These are phyloP conservation scores for Mastigamoeba balamuthi DNA, from an alignment of 78 protist species.

Conservation along the genomic window DNA sequence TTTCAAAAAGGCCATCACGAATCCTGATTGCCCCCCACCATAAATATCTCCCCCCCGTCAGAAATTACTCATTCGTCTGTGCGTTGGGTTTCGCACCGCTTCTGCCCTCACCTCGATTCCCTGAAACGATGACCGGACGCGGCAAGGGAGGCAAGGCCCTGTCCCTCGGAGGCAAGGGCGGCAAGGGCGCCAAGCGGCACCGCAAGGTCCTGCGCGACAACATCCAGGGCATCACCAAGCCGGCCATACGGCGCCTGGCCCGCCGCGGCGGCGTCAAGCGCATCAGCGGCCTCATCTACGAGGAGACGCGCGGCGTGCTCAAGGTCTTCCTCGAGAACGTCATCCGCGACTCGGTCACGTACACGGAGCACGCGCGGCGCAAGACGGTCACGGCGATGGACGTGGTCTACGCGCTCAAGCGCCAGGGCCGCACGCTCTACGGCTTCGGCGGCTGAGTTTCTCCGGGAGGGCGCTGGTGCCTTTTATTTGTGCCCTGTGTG, in stretches of 20 bases:
- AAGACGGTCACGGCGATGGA: constrained; percentile 95
- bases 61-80: too few species aligned
- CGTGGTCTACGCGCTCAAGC: constrained; percentile 90
- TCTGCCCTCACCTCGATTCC: too few species aligned
- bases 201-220: constrained; percentile 80
- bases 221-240: constrained; percentile 93
- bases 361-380: constrained; percentile 92
- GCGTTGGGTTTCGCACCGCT: too few species aligned
- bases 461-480: too few species aligned
- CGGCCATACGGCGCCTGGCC: constrained; percentile 92
- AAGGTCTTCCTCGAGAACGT: constrained; percentile 75
- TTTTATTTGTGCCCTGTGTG: too few species aligned
- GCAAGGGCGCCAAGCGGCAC: constrained; percentile 96
- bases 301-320: constrained; percentile 87
- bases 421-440: constrained; percentile 92
- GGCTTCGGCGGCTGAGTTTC: constrained; percentile 84
- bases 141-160: not conserved
- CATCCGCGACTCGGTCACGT: constrained; percentile 81
- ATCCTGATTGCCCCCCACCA: too few species aligned
- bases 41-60: too few species aligned
- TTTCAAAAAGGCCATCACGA: too few species aligned
- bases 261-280: constrained; percentile 86
- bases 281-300: constrained; percentile 85
- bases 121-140: too few species aligned
- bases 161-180: constrained; percentile 29